Percentiles rank a stretch among this genome's conserved stretches.
These are phyloP conservation scores for Sporothrix pseudoabietina DNA, from an alignment of 2,329 filamentous ascomycete genomes.

Conservation along the genomic window DNA sequence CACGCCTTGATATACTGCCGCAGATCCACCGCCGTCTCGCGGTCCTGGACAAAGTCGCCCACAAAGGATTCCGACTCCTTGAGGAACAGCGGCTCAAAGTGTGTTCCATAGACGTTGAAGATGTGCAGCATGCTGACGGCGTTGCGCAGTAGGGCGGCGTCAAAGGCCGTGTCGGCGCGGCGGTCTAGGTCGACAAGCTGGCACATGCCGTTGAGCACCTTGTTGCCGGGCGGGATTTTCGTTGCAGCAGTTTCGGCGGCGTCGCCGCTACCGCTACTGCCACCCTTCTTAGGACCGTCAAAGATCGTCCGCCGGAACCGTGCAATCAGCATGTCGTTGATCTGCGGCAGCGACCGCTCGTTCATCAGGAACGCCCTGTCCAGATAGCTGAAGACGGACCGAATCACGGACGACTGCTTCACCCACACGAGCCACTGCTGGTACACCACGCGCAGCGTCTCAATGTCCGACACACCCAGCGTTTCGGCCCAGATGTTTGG, in stretches of 20 bases:
- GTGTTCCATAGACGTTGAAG: constrained; percentile 75
- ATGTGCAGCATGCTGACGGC: constrained; percentile 81
- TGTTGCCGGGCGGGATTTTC: constrained; percentile 42
- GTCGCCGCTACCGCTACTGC: too few species aligned
- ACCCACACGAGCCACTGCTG: constrained; percentile 76
- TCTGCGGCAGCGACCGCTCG: constrained; percentile 66
- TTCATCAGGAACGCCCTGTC: constrained; percentile 86
- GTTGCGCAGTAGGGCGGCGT: constrained; percentile 68
- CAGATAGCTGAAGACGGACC: constrained; percentile 90
- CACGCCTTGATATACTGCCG: constrained; percentile 75
- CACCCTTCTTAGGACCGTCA: constrained; percentile 34
- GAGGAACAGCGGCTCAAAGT: constrained; percentile 79
- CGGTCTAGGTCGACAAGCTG: constrained; percentile 75
- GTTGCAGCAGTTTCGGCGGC: not conserved
- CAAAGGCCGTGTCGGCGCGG: constrained; percentile 56
- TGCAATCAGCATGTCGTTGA: constrained; percentile 78
- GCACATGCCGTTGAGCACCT: constrained; percentile 64
- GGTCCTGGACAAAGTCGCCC: constrained; percentile 66
- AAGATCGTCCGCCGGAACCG: constrained; percentile 70
- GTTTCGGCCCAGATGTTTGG: constrained; percentile 55
- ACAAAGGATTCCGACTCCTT: constrained; percentile 69
- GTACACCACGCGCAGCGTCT: constrained; percentile 60
- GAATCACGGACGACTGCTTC: constrained; percentile 73
- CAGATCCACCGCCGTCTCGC: constrained; percentile 60
- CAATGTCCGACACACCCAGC: constrained; percentile 58